Evolutionary conservation across 768 basidiomycete genomes (phyloP).

Genomic region (Xanthoconium purpureum): DNA sequence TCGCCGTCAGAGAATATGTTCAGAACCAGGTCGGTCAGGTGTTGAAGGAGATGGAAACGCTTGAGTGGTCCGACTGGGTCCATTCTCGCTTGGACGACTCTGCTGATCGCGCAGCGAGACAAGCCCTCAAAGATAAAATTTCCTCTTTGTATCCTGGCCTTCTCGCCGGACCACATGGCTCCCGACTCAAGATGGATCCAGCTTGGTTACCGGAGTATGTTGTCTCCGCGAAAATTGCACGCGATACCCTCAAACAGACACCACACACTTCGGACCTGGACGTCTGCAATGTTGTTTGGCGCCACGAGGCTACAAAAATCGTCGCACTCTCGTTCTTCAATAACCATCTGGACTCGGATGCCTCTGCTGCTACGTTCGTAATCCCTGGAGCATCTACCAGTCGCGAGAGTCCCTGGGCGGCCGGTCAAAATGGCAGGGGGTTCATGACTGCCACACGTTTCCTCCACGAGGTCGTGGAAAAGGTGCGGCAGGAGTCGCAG

Average conservation of each 20-base stretch:
- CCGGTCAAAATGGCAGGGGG: slow-evolving; percentile 17
- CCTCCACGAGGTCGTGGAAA: slow-evolving; percentile 8
- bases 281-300: slow-evolving; percentile 5
- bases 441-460: slow-evolving; percentile 18
- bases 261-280: slow-evolving; percentile 7
- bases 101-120: not conserved
- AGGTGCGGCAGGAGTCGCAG: not conserved
- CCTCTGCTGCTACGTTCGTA: slow-evolving; percentile 10
- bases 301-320: not conserved
- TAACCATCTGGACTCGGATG: slow-evolving; percentile 9
- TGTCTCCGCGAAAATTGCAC: slow-evolving; percentile 1
- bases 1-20: slow-evolving; percentile 9
- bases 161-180: slow-evolving; percentile 2
- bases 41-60: slow-evolving; percentile 4
- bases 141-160: slow-evolving; percentile 2
- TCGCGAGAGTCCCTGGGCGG: slow-evolving; percentile 13
- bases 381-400: slow-evolving; percentile 15
- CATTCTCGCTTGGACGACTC: not conserved
- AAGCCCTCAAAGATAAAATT: slow-evolving; percentile 2
- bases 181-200: not conserved
- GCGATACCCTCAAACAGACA: not conserved
- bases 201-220: slow-evolving; percentile 1
- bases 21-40: slow-evolving; percentile 14
- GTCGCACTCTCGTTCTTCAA: slow-evolving; percentile 13
- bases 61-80: slow-evolving; percentile 15